These are phyloP conservation scores for Boletus barrowsii DNA, from an alignment of 768 basidiomycete genomes.

Conservation along the genomic window DNA sequence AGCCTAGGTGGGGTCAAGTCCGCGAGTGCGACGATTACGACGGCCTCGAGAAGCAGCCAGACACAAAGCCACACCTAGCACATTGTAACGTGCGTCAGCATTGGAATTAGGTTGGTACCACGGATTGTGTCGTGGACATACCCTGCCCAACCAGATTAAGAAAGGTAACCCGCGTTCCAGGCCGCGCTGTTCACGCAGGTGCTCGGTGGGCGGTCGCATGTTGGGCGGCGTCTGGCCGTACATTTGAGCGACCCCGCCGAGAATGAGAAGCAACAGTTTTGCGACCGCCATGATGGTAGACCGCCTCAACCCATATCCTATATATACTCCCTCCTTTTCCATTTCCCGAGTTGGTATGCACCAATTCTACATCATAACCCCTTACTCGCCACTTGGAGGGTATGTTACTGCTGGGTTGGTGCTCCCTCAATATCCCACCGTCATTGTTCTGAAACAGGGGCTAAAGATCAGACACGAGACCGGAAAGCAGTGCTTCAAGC, in stretches of 20 bases:
- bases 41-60: constrained; percentile 9
- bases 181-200: constrained; percentile 12
- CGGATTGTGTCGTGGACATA: neutral
- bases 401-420: too few species aligned
- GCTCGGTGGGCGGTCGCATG: constrained; percentile 4
- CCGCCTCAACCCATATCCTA: too few species aligned
- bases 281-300: neutral
- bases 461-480: too few species aligned
- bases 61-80: neutral
- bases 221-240: constrained; percentile 14
- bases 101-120: neutral
- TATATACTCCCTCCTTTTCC: too few species aligned
- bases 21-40: neutral
- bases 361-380: too few species aligned
- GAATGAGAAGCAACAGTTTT: constrained; percentile 2
- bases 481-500: too few species aligned
- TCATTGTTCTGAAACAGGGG: too few species aligned
- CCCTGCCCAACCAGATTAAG: too few species aligned
- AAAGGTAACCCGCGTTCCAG: neutral
- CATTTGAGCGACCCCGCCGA: neutral
- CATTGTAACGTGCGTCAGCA: neutral
- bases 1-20: neutral
- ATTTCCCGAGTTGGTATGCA: too few species aligned
- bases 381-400: too few species aligned
- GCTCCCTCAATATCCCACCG: too few species aligned